Percentiles rank a stretch among this genome's conserved stretches.
Evolutionary conservation across 2,329 filamentous ascomycete species (phyloP).

Genomic region (Dendryphion nanum): DNA sequence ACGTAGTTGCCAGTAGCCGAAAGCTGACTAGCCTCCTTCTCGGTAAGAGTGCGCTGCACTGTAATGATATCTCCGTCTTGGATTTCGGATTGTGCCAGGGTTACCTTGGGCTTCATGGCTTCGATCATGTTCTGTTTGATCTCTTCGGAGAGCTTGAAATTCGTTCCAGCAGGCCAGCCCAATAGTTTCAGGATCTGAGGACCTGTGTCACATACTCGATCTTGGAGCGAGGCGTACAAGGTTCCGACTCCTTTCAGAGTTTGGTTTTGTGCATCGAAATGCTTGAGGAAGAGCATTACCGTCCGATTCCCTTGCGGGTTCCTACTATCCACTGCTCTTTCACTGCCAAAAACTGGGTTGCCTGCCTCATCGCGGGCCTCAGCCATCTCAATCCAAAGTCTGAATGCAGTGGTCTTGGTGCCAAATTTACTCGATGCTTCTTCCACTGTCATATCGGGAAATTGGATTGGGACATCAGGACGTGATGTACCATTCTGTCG

Average conservation of each 20-base stretch:
- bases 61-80: conserved; percentile 97
- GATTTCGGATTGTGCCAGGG: conserved; percentile 85
- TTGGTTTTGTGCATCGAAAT: conserved; percentile 80
- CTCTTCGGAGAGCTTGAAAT: conserved; percentile 82
- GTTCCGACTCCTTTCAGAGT: conserved; percentile 74
- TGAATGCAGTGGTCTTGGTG: conserved; percentile 67
- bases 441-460: conserved; percentile 64
- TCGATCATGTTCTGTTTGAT: conserved; percentile 99
- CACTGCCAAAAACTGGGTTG: conserved; percentile 69
- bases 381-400: conserved; percentile 78
- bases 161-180: conserved; percentile 77
- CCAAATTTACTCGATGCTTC: conserved; percentile 69
- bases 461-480: conserved; percentile 82
- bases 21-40: conserved; percentile 43
- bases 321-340: conserved; percentile 55
- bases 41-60: conserved; percentile 69
- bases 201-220: conserved; percentile 82
- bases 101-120: conserved; percentile 84
- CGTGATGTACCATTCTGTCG: conserved; percentile 95
- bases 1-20: conserved; percentile 47
- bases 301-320: conserved; percentile 54
- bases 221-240: conserved; percentile 82
- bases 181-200: conserved; percentile 77
- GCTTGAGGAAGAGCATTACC: conserved; percentile 88
- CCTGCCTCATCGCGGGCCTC: conserved; percentile 69